Evolutionary conservation across 2,329 filamentous ascomycete species (phyloP), one percentile per base, ranked within the genome.

Genomic region (Scleromitrula shiraiana): DNA sequence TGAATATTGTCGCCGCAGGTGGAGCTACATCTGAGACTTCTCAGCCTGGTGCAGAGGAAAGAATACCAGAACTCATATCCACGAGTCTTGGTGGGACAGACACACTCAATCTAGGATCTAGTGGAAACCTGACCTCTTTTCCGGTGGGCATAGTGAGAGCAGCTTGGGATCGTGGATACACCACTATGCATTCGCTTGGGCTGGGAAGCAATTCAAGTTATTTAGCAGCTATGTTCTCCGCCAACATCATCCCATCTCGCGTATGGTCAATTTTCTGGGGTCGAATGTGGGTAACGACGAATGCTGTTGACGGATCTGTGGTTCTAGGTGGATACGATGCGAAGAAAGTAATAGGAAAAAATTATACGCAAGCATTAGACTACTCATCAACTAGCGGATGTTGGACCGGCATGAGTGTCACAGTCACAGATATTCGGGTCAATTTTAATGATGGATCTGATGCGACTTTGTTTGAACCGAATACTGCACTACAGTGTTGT

Each of bases 401-500:
- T 19, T 20, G 4, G n/a, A 36, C 46, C 5, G 29, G 30, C 10
- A 43, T 49, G 38, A 29, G 37, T 5, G 46, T 49, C 1, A 43
- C 39, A 10, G 44, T 49, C 19, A 43, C 38, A 10, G 12, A 43
- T 15, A 44, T 49, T 20, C 10, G 15, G 8, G 39, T 49, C 10
- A 49, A 49, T 6, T 49, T 49, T 17, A n/a, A 39, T 12, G 44
- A 49, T 2, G 46, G 46, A 5, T 44, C 46, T 2, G 40, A 43
- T 30, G 33, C 24, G 9, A 49, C 39, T 19, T 9, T 49, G 12
- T 38, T 49, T 7, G 37, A 3, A 2, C 23, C 38, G 36, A 35
- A 29, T 2, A n/a, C 4, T 6, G 38, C 45, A 14, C 33, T 49
- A 2, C 22, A 14, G 7, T 39, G 39, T 37, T 49, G 40, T 2